Conservation (phyloP, 805 yeast genomes). For the Myxozyma vanderwaltii region DNA sequence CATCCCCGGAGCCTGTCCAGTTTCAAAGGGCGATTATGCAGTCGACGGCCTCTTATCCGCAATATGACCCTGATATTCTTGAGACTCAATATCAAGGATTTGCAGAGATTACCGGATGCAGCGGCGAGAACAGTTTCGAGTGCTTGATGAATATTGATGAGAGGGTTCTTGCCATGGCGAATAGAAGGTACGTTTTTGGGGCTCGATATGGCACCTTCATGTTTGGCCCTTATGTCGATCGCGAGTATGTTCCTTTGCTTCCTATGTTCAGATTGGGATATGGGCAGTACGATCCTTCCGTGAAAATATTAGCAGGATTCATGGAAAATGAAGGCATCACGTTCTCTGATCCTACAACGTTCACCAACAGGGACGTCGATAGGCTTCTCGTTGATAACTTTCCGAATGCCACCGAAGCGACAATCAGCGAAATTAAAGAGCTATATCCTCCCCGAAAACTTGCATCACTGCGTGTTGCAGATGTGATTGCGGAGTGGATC, state of each 20-base stretch:
- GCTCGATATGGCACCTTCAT: constrained; percentile 25
- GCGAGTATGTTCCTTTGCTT: constrained; percentile 21
- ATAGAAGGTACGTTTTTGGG: constrained; percentile 10
- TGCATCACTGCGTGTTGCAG: constrained; percentile 12
- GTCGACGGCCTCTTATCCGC: constrained; percentile 31
- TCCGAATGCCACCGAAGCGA: constrained; percentile 23
- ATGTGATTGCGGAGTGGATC: constrained; percentile 29
- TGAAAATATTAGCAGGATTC: constrained; percentile 20
- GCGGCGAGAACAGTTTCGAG: constrained; percentile 13
- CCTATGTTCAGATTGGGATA: constrained; percentile 25
- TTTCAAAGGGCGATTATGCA: constrained; percentile 32
- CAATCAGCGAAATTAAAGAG: constrained; percentile 10
- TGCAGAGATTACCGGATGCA: constrained; percentile 20
- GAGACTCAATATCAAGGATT: constrained; percentile 21
- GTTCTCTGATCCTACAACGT: constrained; percentile 25
- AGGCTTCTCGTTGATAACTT: constrained; percentile 14
- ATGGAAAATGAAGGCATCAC: constrained; percentile 30
- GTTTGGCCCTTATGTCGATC: constrained; percentile 34
- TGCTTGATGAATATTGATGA: constrained; percentile 21
- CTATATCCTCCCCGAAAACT: constrained; percentile 15
- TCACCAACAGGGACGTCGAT: constrained; percentile 14
- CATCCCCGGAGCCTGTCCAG: constrained; percentile 33
- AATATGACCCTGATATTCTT: constrained; percentile 20
- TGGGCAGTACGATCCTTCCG: constrained; percentile 14
- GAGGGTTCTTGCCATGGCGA: constrained; percentile 16